These are phyloP conservation scores for Anisogramma anomala DNA, from an alignment of 2,329 filamentous ascomycete species.

Conservation along the genomic window DNA sequence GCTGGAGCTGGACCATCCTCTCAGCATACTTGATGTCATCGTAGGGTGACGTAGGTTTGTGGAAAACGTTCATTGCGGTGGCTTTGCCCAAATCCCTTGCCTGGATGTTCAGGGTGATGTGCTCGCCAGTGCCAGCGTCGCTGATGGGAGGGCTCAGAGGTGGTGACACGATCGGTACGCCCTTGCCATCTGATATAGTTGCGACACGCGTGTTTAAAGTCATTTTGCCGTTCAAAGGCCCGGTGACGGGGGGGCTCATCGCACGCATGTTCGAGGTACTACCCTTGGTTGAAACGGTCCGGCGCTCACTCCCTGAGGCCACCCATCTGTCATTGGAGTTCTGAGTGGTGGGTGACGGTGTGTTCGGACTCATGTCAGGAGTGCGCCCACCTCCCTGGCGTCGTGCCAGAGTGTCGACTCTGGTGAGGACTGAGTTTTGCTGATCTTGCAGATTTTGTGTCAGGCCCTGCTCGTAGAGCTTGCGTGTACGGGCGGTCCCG, in stretches of 20 bases:
- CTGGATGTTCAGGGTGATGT: slow-evolving; percentile 51
- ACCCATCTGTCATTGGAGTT: slow-evolving; percentile 34
- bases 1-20: slow-evolving; percentile 68
- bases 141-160: slow-evolving; percentile 60
- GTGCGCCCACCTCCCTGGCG: slow-evolving; percentile 40
- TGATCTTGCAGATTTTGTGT: slow-evolving; percentile 72
- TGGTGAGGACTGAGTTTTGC: slow-evolving; percentile 62
- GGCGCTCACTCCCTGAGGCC: slow-evolving; percentile 27
- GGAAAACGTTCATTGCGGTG: slow-evolving; percentile 53
- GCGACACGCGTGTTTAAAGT: slow-evolving; percentile 20
- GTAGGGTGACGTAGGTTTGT: slow-evolving; percentile 63
- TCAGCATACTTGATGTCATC: slow-evolving; percentile 79
- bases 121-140: slow-evolving; percentile 51
- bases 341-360: slow-evolving; percentile 34
- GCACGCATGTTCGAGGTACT: slow-evolving; percentile 61
- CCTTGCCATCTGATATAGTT: slow-evolving; percentile 27
- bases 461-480: slow-evolving; percentile 74
- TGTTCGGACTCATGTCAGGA: slow-evolving; percentile 33
- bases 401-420: slow-evolving; percentile 66
- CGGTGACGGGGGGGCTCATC: slow-evolving; percentile 35
- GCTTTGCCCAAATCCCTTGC: slow-evolving; percentile 72
- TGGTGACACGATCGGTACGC: slow-evolving; percentile 29
- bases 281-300: slow-evolving; percentile 37
- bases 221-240: slow-evolving; percentile 27
- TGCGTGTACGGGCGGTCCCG: slow-evolving; percentile 57